These are phyloP conservation scores for Oxytropis ochrocephala DNA, from an alignment of 306 rosid genomes.

Conservation along the genomic window DNA sequence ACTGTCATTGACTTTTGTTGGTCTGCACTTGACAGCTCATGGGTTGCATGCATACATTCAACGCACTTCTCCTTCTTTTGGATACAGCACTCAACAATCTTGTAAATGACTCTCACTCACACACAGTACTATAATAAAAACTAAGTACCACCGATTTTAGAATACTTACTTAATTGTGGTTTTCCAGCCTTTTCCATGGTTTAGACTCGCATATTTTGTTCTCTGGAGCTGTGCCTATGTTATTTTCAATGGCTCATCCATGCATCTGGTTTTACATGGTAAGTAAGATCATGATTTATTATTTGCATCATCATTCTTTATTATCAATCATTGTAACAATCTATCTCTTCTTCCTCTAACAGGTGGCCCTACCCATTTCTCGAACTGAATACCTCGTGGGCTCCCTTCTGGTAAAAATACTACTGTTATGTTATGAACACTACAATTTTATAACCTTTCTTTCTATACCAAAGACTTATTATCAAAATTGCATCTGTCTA, in stretches of 20 bases:
- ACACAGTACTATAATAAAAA: background rate
- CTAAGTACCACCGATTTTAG: background rate
- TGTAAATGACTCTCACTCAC: constrained; percentile 38
- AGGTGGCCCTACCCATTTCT: constrained; percentile 87
- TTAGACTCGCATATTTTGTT: constrained; percentile 66
- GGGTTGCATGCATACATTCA: constrained; percentile 70
- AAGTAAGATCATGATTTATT: constrained; percentile 14
- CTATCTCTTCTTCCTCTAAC: background rate
- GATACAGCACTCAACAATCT: constrained; percentile 69
- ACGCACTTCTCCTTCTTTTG: constrained; percentile 56
- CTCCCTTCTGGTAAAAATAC: constrained; percentile 76
- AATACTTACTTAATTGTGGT: background rate
- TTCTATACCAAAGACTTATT: background rate
- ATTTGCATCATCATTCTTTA: background rate
- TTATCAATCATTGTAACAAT: background rate
- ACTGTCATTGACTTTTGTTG: background rate
- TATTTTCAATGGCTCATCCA: constrained; percentile 68
- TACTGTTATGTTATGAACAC: background rate
- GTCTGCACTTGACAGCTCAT: constrained; percentile 50
- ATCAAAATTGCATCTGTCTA: background rate
- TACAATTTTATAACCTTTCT: background rate
- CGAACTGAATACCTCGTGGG: constrained; percentile 64
- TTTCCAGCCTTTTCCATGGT: constrained; percentile 75
- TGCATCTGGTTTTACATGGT: constrained; percentile 28
- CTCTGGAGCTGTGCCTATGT: constrained; percentile 63